Percentiles rank a stretch among this genome's conserved stretches.
These are phyloP conservation scores for Picochlorum sp. DNA, from an alignment of 139 green algal species.

Conservation along the genomic window DNA sequence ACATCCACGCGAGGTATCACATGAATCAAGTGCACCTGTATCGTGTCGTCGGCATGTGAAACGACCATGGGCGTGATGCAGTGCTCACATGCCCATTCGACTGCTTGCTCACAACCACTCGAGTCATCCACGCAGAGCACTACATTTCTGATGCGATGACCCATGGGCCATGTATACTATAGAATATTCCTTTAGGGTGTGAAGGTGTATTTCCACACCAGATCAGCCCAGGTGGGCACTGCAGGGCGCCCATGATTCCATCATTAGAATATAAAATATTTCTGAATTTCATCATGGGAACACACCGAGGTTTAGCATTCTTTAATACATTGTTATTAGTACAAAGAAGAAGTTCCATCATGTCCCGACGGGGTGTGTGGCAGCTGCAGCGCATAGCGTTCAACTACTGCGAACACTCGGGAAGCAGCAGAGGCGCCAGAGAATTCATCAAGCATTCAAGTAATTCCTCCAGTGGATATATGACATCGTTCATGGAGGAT, in stretches of 20 bases:
- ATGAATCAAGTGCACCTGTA: neutral
- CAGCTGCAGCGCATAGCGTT: conserved; percentile 31
- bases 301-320: too few species aligned
- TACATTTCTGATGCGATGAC: too few species aligned
- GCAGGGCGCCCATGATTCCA: too few species aligned
- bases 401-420: conserved; percentile 30
- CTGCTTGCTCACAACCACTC: neutral
- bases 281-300: too few species aligned
- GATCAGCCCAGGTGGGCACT: too few species aligned
- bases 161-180: too few species aligned
- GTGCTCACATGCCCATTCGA: neutral
- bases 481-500: conserved; percentile 20
- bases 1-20: neutral
- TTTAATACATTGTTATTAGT: too few species aligned
- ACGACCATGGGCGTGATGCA: neutral
- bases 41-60: neutral
- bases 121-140: too few species aligned
- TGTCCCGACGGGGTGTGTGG: conserved; percentile 36
- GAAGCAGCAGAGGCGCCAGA: conserved; percentile 34
- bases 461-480: conserved; percentile 28
- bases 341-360: neutral
- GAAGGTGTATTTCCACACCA: too few species aligned
- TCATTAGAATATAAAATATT: too few species aligned
- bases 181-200: too few species aligned
- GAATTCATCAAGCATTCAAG: neutral